Base-by-base conservation (phyloP, 768 basidiomycete genomes). In the Neoboletus magnificus region DNA sequence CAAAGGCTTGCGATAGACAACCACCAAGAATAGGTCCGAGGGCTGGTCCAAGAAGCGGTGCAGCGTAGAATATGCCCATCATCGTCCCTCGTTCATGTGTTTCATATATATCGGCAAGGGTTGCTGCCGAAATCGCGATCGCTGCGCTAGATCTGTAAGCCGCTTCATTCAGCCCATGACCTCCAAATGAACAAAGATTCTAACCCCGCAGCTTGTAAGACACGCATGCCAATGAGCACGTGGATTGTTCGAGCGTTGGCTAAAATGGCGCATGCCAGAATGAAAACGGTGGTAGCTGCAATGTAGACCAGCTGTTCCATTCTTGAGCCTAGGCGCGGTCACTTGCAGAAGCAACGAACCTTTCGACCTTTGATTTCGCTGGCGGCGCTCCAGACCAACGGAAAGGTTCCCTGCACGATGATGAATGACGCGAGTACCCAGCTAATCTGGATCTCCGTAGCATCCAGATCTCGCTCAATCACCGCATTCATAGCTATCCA, bases 1-100 rank as follows among this genome's bases (percentile, higher is more conserved):
- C 79, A 68, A 86, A 85, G 0, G 75, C 79, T 50, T 84, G 76
- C 0, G 89, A 85, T 4, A 91, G 71, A 5, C 72, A 77, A 0
- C 90, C 89, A 2, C 90, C 90, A 43, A 91, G 61, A 20, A 91
- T 78, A 6, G 89, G 87, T 0, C 87, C 89, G 4, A 89, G 61
- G n/a, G 80, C 79, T 10, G 84, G 83, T 3, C 90, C 91, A 20
- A 93, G 79, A 20, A 92, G 79, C 0, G 90, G 90, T 18, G 91
- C 85, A 13, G 84, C 83, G 60, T 88, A 92, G 70, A 85, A 93
- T 9, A 91, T 74, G 1, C 91, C 91, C 81, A 93, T 86, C 78
- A 82, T 87, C 20, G 79, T 82, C 5, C 91, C 91, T 48, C 91
- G 77, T 66, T 91, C 86, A 12, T 77, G 75, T 0, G 86, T 82